A percentile compares a stretch with the other conserved stretches of the same genome.
phyloP scores from a whole-genome alignment of 202 grass and related monocot species.

The Schoenoplectus triqueter region DNA sequence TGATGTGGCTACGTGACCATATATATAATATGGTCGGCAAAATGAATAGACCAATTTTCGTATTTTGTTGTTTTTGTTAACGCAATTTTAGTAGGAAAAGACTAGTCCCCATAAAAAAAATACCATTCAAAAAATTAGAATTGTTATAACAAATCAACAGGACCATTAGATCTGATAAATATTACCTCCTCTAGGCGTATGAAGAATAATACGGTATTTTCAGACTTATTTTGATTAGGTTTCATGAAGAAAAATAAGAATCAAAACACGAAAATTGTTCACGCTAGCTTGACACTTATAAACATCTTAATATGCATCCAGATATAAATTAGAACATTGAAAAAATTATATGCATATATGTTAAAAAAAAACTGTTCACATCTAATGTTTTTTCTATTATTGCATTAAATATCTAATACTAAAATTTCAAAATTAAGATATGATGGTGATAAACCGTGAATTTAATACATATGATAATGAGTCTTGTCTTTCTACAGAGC shows the following conservation, averaged over 20 bases:
- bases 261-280: background rate
- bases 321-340: background rate
- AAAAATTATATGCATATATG: too few species aligned
- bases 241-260: background rate
- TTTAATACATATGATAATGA: too few species aligned
- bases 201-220: background rate
- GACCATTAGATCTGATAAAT: too few species aligned
- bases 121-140: background rate
- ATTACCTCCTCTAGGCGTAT: too few species aligned
- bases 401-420: too few species aligned
- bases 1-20: background rate
- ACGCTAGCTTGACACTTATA: background rate
- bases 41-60: background rate
- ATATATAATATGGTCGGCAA: slow-evolving; percentile 1
- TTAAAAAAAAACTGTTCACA: too few species aligned
- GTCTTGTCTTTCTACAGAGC: too few species aligned
- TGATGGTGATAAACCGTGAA: too few species aligned
- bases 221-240: background rate
- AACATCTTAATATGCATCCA: background rate
- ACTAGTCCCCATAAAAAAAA: background rate
- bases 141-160: too few species aligned
- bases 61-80: too few species aligned
- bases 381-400: too few species aligned
- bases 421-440: too few species aligned
- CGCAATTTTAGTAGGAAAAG: background rate